Percentiles rank a stretch among this genome's conserved stretches.
Conservation (phyloP, 2,329 filamentous ascomycete genomes). For the Alternaria burnsii region DNA sequence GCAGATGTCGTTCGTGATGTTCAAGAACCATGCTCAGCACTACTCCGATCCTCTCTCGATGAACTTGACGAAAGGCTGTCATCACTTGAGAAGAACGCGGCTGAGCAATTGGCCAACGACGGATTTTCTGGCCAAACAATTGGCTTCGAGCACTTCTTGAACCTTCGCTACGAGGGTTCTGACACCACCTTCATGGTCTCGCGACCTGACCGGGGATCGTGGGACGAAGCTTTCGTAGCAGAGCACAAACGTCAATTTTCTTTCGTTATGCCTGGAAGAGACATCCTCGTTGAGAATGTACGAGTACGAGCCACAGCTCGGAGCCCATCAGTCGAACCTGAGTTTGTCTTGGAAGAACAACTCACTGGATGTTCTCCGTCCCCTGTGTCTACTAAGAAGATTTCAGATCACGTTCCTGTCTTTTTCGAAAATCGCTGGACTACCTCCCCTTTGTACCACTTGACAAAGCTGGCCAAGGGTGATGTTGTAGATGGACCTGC, state of each 20-base stretch:
- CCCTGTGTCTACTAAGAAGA: slow-evolving; percentile 8
- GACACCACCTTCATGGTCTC: slow-evolving; percentile 57
- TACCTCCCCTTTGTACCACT: slow-evolving; percentile 32
- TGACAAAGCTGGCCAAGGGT: slow-evolving; percentile 28
- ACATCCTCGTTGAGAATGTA: slow-evolving; percentile 56
- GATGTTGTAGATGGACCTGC: slow-evolving; percentile 39
- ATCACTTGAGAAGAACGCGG: slow-evolving; percentile 70
- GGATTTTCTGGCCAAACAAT: slow-evolving; percentile 61
- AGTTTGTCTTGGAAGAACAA: slow-evolving; percentile 28
- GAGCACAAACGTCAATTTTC: slow-evolving; percentile 56
- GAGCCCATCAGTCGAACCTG: slow-evolving; percentile 16
- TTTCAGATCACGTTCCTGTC: slow-evolving; percentile 12
- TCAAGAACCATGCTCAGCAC: slow-evolving; percentile 46
- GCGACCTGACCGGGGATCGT: slow-evolving; percentile 42
- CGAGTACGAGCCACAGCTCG: slow-evolving; percentile 51
- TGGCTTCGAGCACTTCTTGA: slow-evolving; percentile 50
- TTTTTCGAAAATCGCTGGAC: slow-evolving; percentile 37
- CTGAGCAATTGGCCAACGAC: slow-evolving; percentile 68
- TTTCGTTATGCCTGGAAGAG: slow-evolving; percentile 51
- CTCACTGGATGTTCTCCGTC: slow-evolving; percentile 10
- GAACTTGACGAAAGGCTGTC: slow-evolving; percentile 60
- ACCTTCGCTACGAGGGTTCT: slow-evolving; percentile 56
- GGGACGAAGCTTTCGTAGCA: slow-evolving; percentile 46
- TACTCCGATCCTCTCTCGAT: slow-evolving; percentile 29
- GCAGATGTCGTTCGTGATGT: slow-evolving; percentile 57